Evolutionary conservation across 2,329 filamentous ascomycete species (phyloP), one percentile per base, ranked within the genome.

Genomic region (Aschersonia sp.): DNA sequence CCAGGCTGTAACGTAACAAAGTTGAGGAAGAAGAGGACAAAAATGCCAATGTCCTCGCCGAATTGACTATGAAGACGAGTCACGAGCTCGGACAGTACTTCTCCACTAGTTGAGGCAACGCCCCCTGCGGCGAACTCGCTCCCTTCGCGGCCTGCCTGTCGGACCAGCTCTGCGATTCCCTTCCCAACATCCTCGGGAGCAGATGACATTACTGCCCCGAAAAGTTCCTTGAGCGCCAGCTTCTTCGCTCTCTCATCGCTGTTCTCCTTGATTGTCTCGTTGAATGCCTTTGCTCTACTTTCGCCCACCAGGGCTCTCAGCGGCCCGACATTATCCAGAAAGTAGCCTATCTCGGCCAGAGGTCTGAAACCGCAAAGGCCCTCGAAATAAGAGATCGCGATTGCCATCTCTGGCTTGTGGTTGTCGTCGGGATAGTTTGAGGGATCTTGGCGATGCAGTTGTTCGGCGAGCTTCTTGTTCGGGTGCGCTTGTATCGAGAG

Each of bases 351-450:
- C 66, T 98, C 89, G 5, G 69, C 72, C 29, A 95, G 71, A 0
- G 92, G 92, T 8, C 92, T 79, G 72, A 98, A 98, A 35, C 92
- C 92, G 59, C 92, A 98, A 35, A 98, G 77, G 1, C 92, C 92
- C 62, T 97, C 90, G 55, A 98, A 98, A 0, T 87, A 83, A 1
- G 92, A 97, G 58, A 98, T 83, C 52, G 92, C 92, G 64, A 98
- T 95, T 52, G 92, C 89, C 92, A 98, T 98, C 68, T 98, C 92
- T 35, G 92, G 92, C 70, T 98, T 98, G 74, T 98, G 92, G 70
- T 98, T 98, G 71, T 97, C 90, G 72, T 98, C 88, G 49, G 90
- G 92, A 62, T 98, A 98, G 71, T 98, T 94, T 67, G 87, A 87
- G 45, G 88, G 77, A 61, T 98, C 90, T 52, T 76, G 80, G 40